phyloP scores from a whole-genome alignment of 345 rosid genomes.

The Ceriops tagal region DNA sequence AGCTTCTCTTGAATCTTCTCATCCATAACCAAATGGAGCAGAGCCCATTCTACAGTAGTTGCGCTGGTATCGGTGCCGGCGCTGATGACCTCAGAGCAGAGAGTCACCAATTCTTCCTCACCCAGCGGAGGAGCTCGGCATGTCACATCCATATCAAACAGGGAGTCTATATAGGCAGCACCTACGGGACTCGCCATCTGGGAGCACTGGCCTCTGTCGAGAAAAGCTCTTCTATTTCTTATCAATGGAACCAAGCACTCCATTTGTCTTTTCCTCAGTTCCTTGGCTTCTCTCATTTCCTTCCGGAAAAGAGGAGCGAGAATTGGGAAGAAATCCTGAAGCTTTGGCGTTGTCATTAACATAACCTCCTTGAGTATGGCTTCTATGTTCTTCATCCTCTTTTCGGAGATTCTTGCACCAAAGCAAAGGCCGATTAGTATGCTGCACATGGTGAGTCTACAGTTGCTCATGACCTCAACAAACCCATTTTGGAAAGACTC shows the following conservation, averaged over 20 bases:
- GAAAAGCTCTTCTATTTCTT: slow-evolving; percentile 21
- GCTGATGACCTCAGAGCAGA: slow-evolving; percentile 81
- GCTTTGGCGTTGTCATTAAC: slow-evolving; percentile 25
- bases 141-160: slow-evolving; percentile 46
- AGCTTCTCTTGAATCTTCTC: slow-evolving; percentile 67
- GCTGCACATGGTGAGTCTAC: slow-evolving; percentile 26
- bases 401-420: slow-evolving; percentile 28
- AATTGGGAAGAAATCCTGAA: slow-evolving; percentile 27
- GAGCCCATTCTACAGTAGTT: slow-evolving; percentile 81
- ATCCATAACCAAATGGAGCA: slow-evolving; percentile 58
- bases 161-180: slow-evolving; percentile 85
- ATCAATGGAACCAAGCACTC: slow-evolving; percentile 29
- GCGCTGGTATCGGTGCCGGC: slow-evolving; percentile 97
- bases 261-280: slow-evolving; percentile 24
- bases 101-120: slow-evolving; percentile 75
- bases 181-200: slow-evolving; percentile 53
- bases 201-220: slow-evolving; percentile 6
- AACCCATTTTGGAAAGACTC: slow-evolving; percentile 15
- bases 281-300: slow-evolving; percentile 21
- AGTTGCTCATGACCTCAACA: slow-evolving; percentile 24
- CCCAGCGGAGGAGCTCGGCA: slow-evolving; percentile 44
- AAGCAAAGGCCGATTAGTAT: slow-evolving; percentile 25
- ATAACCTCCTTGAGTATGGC: slow-evolving; percentile 22
- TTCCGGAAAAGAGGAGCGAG: slow-evolving; percentile 19
- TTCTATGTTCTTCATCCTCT: slow-evolving; percentile 20